Evolutionary conservation across 192 early-diverging fungal species (phyloP), one percentile per base, ranked within the genome.

Genomic region (Coemansia sp.): DNA sequence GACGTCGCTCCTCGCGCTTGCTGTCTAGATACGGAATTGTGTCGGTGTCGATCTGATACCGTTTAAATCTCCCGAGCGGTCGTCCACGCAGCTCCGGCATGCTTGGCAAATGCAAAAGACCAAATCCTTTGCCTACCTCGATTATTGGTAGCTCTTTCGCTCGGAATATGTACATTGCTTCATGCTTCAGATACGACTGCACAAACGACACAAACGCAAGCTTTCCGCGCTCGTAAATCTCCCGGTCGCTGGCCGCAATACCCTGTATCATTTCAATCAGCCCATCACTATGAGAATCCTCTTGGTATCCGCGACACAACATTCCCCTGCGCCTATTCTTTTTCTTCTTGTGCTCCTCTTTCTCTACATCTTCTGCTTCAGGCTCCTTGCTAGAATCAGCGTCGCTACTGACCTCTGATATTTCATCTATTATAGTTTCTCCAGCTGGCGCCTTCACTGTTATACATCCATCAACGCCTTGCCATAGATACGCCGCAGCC

Each of bases 111-210:
- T 88, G 84, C 66, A 95, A 70, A 1, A 99, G 74, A 0, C 87
- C 96, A 79, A 90, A 97, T 2, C 89, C 88, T 56, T 84, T 85
- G 11, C 92, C 93, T n/a, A 92, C 78, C 27, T 84, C 79, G 25
- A 83, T 87, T 10, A 96, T 65, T 70, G 97, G 92, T 58, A 97
- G 72, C 64, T 94, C 88, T 61, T 93, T 93, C 30, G 88, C 73
- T 23, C 89, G 84, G 75, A 99, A 99, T 52, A 99, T 99, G 74
- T 89, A 95, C 23, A 74, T 85, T 5, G 94, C 94, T 67, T 96
- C 94, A 72, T 99, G 97, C 59, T 97, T 96, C 6, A 88, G 87
- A 70, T 99, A 99, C 22, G 92, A 86, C 53, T 96, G 89, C 36
- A 95, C 88, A 73, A 88, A 98, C 4, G 89, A 90, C 9, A 95